These are phyloP conservation scores for Apiospora rasikravindrae DNA, from an alignment of 2,329 filamentous ascomycete genomes.

Conservation along the genomic window DNA sequence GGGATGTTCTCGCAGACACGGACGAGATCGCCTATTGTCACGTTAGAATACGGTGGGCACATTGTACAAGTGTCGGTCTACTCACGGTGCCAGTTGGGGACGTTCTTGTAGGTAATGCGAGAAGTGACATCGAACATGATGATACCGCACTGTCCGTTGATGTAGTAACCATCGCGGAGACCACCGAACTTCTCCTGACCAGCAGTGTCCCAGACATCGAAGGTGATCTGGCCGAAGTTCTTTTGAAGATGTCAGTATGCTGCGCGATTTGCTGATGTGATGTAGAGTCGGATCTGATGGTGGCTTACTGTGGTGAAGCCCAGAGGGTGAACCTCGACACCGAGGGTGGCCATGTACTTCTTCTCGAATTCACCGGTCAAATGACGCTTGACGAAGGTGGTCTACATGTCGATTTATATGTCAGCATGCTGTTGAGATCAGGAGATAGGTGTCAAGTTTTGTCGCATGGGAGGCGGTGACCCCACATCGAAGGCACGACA, in stretches of 20 bases:
- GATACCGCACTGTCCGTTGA: slow-evolving; percentile 99
- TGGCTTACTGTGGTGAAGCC: slow-evolving; percentile 92
- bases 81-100: slow-evolving; percentile 99
- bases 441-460: neutral
- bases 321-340: slow-evolving; percentile 99
- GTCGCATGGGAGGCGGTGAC: slow-evolving; percentile 4
- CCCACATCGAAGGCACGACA: slow-evolving; percentile 18
- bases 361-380: slow-evolving; percentile 99
- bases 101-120: slow-evolving; percentile 99
- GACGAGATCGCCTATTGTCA: slow-evolving; percentile 81
- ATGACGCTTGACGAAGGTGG: slow-evolving; percentile 99
- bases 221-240: slow-evolving; percentile 96
- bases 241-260: slow-evolving; percentile 42
- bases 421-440: neutral
- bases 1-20: slow-evolving; percentile 99
- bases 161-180: slow-evolving; percentile 99
- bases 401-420: slow-evolving; percentile 59
- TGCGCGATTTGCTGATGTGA: slow-evolving; percentile 19
- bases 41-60: slow-evolving; percentile 26
- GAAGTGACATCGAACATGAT: slow-evolving; percentile 99
- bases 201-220: slow-evolving; percentile 99
- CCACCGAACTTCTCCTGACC: slow-evolving; percentile 99
- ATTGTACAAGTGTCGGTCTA: slow-evolving; percentile 35
- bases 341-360: slow-evolving; percentile 99
- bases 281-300: slow-evolving; percentile 31